These are phyloP conservation scores for Cruciata laevipes DNA, from an alignment of 257 asterid genomes.

Conservation along the genomic window DNA sequence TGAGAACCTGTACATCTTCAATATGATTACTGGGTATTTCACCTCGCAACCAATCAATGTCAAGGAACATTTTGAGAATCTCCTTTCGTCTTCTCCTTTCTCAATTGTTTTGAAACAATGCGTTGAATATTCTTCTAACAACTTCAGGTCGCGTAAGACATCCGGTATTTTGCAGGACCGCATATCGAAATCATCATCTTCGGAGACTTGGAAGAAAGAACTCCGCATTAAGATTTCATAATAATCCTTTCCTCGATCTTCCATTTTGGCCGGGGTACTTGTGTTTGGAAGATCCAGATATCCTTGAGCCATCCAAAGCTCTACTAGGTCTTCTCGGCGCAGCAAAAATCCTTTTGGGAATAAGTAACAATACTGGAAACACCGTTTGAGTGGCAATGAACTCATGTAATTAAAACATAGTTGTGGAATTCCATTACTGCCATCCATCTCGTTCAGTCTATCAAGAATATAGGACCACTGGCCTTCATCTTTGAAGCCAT, in stretches of 20 bases:
- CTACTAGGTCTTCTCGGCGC: slow-evolving; percentile 20
- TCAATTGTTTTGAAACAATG: not conserved
- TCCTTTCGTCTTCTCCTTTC: not conserved
- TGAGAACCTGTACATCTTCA: not conserved
- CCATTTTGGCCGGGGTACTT: not conserved
- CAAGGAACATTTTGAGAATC: no score
- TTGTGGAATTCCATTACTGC: slow-evolving; percentile 10
- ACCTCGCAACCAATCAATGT: no score
- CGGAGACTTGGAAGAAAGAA: slow-evolving; percentile 17
- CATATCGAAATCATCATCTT: slow-evolving; percentile 6
- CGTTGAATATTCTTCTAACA: slow-evolving; percentile 1
- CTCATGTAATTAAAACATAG: slow-evolving; percentile 17
- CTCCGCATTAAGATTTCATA: slow-evolving; percentile 7
- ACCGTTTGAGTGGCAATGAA: slow-evolving; percentile 16
- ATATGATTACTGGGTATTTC: no score
- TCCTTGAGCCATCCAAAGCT: slow-evolving; percentile 27
- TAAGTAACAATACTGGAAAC: slow-evolving; percentile 18
- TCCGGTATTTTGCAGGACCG: slow-evolving; percentile 21
- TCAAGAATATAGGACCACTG: no score
- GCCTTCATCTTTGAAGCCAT: no score
- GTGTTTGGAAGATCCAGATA: not conserved
- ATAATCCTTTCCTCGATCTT: slow-evolving; percentile 1
- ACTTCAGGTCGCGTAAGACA: slow-evolving; percentile 23
- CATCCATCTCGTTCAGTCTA: no score
- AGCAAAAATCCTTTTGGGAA: slow-evolving; percentile 18